phyloP scores from a whole-genome alignment of 495 filamentous ascomycete species.

The Gamarada debralockiae region DNA sequence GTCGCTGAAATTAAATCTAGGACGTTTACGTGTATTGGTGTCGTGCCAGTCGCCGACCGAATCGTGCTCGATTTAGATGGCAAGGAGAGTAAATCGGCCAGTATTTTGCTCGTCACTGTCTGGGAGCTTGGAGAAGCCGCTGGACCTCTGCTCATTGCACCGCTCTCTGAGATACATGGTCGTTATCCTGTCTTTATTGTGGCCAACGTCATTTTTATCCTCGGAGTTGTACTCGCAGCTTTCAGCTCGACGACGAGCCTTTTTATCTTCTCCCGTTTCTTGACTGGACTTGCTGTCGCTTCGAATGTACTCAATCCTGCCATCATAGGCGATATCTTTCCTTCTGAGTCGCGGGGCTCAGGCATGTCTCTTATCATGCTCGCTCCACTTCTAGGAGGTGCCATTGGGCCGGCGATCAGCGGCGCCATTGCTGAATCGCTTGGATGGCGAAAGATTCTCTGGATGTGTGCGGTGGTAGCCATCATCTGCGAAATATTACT shows the following conservation, averaged over 20 bases:
- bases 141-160: constrained; percentile 56
- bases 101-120: constrained; percentile 54
- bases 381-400: constrained; percentile 36
- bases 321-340: constrained; percentile 56
- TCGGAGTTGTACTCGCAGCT: constrained; percentile 40
- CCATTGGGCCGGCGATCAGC: constrained; percentile 51
- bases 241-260: constrained; percentile 33
- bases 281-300: constrained; percentile 50
- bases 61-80: constrained; percentile 46
- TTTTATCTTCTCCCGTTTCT: constrained; percentile 43
- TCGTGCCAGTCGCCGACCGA: constrained; percentile 46
- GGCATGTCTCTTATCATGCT: constrained; percentile 47
- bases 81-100: constrained; percentile 36
- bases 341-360: constrained; percentile 42
- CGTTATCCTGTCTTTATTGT: constrained; percentile 50
- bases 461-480: constrained; percentile 45
- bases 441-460: constrained; percentile 56
- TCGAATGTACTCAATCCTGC: constrained; percentile 54
- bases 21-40: constrained; percentile 51
- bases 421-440: constrained; percentile 46
- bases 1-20: constrained; percentile 29
- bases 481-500: constrained; percentile 40
- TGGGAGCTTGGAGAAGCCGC: constrained; percentile 54
- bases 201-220: constrained; percentile 48
- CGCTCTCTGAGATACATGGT: constrained; percentile 52